Evolutionary conservation across 169 alveolate species (phyloP).

Genomic region (Perkinsus olseni): DNA sequence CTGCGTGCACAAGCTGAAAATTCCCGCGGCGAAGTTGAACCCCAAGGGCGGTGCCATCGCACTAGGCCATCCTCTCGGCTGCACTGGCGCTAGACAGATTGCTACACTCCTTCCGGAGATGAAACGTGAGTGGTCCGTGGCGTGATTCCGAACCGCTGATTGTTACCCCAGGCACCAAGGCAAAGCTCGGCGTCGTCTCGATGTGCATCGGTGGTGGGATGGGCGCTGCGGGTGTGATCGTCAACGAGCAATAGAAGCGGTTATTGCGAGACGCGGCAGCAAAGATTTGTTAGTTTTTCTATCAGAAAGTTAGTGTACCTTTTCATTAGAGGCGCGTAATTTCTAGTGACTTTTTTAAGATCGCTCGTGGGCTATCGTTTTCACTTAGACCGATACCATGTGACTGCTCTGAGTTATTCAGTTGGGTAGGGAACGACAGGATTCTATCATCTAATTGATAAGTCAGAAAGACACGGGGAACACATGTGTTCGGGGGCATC

Average conservation of each 20-base stretch:
- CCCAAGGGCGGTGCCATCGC: constrained; percentile 91
- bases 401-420: too few relatives aligned
- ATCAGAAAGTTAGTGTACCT: too few relatives aligned
- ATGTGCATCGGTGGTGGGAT: constrained; percentile 89
- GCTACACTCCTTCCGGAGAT: constrained; percentile 78
- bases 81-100: constrained; percentile 82
- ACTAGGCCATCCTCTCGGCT: constrained; percentile 87
- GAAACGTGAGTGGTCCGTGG: constrained; percentile 24
- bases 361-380: too few relatives aligned
- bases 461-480: too few relatives aligned
- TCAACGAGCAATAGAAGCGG: neutral
- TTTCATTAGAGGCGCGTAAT: too few relatives aligned
- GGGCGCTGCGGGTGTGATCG: constrained; percentile 72
- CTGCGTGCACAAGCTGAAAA: constrained; percentile 54
- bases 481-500: too few relatives aligned
- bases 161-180: constrained; percentile 47
- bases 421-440: too few relatives aligned
- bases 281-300: neutral
- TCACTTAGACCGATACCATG: too few relatives aligned
- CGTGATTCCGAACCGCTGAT: neutral
- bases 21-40: constrained; percentile 73
- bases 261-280: neutral
- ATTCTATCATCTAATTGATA: too few relatives aligned
- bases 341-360: too few relatives aligned
- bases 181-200: constrained; percentile 76